Evolutionary conservation across 2,329 filamentous ascomycete genomes (phyloP), one percentile per base, ranked within the genome.

Genomic region (Cercospora nicotianae): DNA sequence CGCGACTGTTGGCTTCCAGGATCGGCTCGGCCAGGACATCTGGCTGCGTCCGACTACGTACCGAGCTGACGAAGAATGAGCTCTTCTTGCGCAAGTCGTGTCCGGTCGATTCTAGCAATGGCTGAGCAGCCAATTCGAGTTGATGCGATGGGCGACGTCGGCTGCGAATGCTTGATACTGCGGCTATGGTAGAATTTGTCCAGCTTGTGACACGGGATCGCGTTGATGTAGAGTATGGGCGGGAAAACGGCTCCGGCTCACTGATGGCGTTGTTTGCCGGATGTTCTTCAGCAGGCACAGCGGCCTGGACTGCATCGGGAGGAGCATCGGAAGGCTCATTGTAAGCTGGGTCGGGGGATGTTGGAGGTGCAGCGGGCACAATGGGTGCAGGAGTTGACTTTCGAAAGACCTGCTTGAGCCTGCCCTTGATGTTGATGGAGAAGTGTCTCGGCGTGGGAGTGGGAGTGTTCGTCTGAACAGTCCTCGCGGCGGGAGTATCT

Each of bases 121-220:
- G 57, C 60, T 57, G 55, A 30, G 39, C 33, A 7, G 58, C 31
- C 16, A 31, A 58, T 48, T 53, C 63, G 23, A 53, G 55, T 12
- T 39, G 26, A 20, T 63, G 48, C 20, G 65, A 66, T 8, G 69
- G 65, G 3, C 69, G 67, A 23, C 67, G 66, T 26, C 67, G 67
- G 23, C 81, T 84, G 79, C 68, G 82, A 67, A 80, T 83, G 67
- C 76, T 87, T 5, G 83, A 78, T 2, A 86, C 84, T 2, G 86
- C 87, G 66, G 84, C 84, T 1, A 83, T 82, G 1, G 86, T 87
- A 0, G 90, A 91, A 69, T 88, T 87, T 4, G 86, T 86, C 90
- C 90, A 92, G 76, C 90, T 93, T 1, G 90, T 91, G 61, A 91
- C 87, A 23, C 90, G 81, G n/a, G 88, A 90, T 70, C 81, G 86